Conservation (phyloP, 2,329 filamentous ascomycete genomes). For the Xylaria sp. region DNA sequence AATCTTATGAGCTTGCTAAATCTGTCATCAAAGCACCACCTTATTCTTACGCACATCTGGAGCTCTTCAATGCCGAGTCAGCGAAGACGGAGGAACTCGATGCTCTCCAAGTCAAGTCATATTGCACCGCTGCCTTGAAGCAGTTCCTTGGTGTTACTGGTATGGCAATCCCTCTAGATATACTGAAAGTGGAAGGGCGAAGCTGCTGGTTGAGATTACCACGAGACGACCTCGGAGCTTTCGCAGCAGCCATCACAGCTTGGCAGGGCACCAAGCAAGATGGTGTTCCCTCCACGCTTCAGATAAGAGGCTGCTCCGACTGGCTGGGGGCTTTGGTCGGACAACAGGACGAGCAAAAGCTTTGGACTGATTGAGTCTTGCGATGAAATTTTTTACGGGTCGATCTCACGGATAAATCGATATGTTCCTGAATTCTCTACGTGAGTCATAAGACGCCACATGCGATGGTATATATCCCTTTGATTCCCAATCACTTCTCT, state of each 20-base stretch:
- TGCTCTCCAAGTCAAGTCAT: conserved; percentile 68
- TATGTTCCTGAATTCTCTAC: conserved; percentile 9
- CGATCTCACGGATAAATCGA: neutral
- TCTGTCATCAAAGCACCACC: conserved; percentile 62
- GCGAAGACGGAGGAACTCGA: conserved; percentile 58
- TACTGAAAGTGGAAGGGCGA: conserved; percentile 67
- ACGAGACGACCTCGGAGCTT: conserved; percentile 65
- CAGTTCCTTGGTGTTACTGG: conserved; percentile 78
- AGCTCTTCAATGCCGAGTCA: conserved; percentile 53
- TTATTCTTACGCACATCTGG: conserved; percentile 67
- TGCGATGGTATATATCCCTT: conserved; percentile 36
- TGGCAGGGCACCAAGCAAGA: conserved; percentile 64
- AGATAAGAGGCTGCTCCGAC: conserved; percentile 67
- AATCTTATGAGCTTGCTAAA: conserved; percentile 60
- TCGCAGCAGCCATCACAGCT: conserved; percentile 72
- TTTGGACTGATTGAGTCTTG: conserved; percentile 58
- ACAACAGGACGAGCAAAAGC: conserved; percentile 56
- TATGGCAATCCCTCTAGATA: conserved; percentile 73
- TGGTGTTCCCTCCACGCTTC: conserved; percentile 60
- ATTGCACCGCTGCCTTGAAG: conserved; percentile 70
- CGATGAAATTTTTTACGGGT: conserved; percentile 3
- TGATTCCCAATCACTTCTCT: conserved; percentile 39
- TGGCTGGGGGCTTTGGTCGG: conserved; percentile 71
- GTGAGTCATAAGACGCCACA: conserved; percentile 21
- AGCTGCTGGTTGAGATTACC: conserved; percentile 74